Evolutionary conservation across 768 basidiomycete species (phyloP).

Genomic region (Leccinum ochraceum): DNA sequence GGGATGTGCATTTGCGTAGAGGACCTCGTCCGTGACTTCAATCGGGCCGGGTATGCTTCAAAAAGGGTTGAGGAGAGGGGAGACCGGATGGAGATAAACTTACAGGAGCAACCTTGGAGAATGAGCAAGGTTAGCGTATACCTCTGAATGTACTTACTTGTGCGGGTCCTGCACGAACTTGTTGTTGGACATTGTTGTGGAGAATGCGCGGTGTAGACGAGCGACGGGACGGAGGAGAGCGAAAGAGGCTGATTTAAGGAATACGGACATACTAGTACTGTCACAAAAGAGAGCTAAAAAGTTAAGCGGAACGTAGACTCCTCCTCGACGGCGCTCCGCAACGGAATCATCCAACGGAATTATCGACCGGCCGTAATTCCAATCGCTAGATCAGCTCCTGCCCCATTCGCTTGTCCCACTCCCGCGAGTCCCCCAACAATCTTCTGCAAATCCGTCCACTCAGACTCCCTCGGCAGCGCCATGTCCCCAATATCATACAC

Average conservation of each 20-base stretch:
- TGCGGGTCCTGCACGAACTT: constrained; percentile 40
- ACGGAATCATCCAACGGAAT: constrained; percentile 23
- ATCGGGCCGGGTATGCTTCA: constrained; percentile 64
- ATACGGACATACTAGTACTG: constrained; percentile 3
- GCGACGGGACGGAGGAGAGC: constrained; percentile 1
- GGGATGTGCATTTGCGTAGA: constrained; percentile 92
- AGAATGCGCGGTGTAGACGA: not conserved
- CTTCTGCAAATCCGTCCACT: constrained; percentile 94
- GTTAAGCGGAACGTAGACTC: not conserved
- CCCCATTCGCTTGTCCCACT: constrained; percentile 47
- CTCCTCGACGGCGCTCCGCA: constrained; percentile 14
- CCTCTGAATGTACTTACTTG: constrained; percentile 38
- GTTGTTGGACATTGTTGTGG: constrained; percentile 19
- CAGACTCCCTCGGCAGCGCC: constrained; percentile 82
- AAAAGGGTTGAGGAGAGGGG: not conserved
- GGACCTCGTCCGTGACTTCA: constrained; percentile 69
- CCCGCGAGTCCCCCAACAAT: constrained; percentile 66
- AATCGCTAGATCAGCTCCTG: constrained; percentile 29
- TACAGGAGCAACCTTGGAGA: constrained; percentile 52
- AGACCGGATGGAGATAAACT: not conserved
- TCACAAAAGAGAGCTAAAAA: not conserved
- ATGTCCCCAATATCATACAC: constrained; percentile 95
- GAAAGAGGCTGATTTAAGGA: not conserved
- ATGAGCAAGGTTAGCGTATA: constrained; percentile 25
- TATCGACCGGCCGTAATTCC: constrained; percentile 38